phyloP scores from a whole-genome alignment of 768 basidiomycete genomes.

The Tricholoma furcatifolium region DNA sequence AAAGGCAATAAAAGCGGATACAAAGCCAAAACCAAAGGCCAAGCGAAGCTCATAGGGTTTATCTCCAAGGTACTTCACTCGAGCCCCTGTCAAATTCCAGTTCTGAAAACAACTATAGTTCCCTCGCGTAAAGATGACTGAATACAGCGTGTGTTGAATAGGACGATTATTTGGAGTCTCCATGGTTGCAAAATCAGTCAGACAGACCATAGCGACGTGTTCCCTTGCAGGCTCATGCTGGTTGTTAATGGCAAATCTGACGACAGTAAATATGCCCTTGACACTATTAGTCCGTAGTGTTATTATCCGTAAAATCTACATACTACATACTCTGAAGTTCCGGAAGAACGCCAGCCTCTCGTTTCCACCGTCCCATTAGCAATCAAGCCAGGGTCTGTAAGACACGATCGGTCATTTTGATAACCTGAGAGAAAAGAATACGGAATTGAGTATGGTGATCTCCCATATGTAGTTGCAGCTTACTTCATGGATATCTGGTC shows the following conservation, averaged over 20 bases:
- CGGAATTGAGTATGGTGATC: background rate
- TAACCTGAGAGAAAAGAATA: slow-evolving; percentile 44
- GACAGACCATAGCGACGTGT: too few species aligned
- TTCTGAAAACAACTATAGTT: slow-evolving; percentile 2
- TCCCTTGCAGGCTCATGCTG: too few species aligned
- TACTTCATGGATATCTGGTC: slow-evolving; percentile 88
- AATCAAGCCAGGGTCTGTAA: slow-evolving; percentile 54
- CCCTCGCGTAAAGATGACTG: background rate
- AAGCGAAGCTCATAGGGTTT: background rate
- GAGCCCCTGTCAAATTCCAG: background rate
- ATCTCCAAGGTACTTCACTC: background rate
- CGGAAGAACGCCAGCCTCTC: background rate
- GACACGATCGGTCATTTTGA: slow-evolving; percentile 62
- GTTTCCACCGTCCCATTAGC: background rate
- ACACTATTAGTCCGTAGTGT: slow-evolving; percentile 7
- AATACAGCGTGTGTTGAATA: too few species aligned
- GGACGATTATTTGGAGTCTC: too few species aligned
- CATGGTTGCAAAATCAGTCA: too few species aligned
- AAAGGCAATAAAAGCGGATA: slow-evolving; percentile 17
- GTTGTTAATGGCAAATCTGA: too few species aligned
- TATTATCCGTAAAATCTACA: slow-evolving; percentile 8
- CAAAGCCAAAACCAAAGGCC: slow-evolving; percentile 13
- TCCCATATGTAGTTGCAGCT: slow-evolving; percentile 11
- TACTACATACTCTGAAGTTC: background rate
- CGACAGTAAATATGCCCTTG: background rate